Conservation (phyloP, 768 basidiomycete species). For the Pleurotus salmoneostramineus region DNA sequence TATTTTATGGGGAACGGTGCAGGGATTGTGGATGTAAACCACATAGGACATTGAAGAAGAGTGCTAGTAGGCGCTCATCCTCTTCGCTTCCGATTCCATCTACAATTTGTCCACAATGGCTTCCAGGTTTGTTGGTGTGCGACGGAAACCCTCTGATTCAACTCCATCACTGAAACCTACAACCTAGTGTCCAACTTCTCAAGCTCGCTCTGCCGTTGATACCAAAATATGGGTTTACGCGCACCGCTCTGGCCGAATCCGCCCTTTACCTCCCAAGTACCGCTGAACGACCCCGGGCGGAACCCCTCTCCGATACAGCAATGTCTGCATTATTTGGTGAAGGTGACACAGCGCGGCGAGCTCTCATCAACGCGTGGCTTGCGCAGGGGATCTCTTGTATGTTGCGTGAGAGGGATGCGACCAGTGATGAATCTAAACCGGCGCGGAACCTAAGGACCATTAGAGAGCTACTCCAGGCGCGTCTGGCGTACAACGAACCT, state of each 20-base stretch:
- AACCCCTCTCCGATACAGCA: conserved; percentile 66
- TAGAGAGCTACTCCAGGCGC: conserved; percentile 46
- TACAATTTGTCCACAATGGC: neutral
- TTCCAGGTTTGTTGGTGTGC: neutral
- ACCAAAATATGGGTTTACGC: conserved; percentile 67
- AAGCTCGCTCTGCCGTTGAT: conserved; percentile 64
- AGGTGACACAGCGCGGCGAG: conserved; percentile 61
- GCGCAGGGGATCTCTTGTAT: conserved; percentile 60
- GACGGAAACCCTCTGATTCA: neutral
- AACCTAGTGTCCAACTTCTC: conserved; percentile 33
- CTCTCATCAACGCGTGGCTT: conserved; percentile 72
- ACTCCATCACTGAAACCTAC: neutral
- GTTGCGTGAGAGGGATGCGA: conserved; percentile 15
- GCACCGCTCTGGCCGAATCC: conserved; percentile 62
- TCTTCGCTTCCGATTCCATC: too few species aligned
- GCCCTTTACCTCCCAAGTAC: conserved; percentile 46
- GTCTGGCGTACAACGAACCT: conserved; percentile 65
- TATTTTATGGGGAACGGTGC: too few species aligned
- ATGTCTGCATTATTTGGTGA: conserved; percentile 71
- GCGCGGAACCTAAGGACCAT: conserved; percentile 24
- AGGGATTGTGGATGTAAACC: neutral
- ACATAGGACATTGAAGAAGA: neutral
- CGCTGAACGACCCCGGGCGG: conserved; percentile 29
- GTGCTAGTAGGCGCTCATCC: too few species aligned
- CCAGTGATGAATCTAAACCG: neutral